Evolutionary conservation across 768 basidiomycete genomes (phyloP).

Genomic region (Pisolithus sp.): DNA sequence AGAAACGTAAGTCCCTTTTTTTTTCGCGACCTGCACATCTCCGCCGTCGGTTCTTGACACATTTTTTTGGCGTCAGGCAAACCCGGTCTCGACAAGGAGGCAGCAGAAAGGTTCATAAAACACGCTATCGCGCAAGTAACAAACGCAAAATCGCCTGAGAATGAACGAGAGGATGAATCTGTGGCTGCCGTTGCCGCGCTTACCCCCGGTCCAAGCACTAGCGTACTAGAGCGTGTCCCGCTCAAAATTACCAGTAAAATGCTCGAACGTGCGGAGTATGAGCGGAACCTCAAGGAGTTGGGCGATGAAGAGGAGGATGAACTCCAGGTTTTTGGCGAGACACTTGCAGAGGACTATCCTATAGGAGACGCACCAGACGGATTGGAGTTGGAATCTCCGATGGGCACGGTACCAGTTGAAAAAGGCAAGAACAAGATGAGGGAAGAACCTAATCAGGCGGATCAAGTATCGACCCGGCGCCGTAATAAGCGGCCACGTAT

Average conservation of each 20-base stretch:
- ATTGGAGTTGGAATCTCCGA: not conserved
- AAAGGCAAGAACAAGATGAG: constrained; percentile 35
- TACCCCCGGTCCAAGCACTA: constrained; percentile 9
- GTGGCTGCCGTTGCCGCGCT: not conserved
- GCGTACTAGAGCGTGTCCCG: constrained; percentile 31
- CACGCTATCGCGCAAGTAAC: constrained; percentile 68
- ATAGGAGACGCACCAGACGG: constrained; percentile 6
- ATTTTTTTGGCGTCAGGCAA: constrained; percentile 27
- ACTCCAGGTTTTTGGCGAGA: constrained; percentile 32
- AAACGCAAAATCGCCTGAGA: constrained; percentile 22
- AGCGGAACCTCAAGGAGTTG: constrained; percentile 44
- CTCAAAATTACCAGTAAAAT: constrained; percentile 66
- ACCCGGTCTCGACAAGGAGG: constrained; percentile 63
- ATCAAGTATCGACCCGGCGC: constrained; percentile 24
- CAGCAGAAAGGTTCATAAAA: constrained; percentile 79
- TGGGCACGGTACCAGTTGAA: constrained; percentile 5
- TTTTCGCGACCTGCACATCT: not conserved
- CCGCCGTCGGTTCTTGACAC: not conserved
- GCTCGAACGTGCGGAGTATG: constrained; percentile 60
- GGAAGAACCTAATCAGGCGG: constrained; percentile 7
- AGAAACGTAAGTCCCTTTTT: constrained; percentile 28
- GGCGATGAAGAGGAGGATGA: constrained; percentile 38
- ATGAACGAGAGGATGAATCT: constrained; percentile 21
- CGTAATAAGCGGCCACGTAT: constrained; percentile 43
- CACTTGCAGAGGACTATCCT: constrained; percentile 2